phyloP scores from a whole-genome alignment of 768 basidiomycete species.

The Cystobasidiopsis lactophilus region DNA sequence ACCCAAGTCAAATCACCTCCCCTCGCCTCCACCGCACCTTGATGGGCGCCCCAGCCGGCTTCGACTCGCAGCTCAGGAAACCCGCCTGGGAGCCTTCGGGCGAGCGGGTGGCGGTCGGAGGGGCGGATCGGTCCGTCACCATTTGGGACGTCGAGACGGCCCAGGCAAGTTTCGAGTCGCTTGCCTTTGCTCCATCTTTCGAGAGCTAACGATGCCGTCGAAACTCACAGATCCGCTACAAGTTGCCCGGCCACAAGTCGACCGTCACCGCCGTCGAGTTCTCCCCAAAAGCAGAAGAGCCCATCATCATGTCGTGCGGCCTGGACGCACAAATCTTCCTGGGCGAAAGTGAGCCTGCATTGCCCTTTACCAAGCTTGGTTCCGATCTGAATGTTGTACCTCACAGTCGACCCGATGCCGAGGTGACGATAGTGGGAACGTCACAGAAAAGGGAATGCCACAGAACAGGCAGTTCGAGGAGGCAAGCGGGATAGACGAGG shows the following conservation, averaged over 20 bases:
- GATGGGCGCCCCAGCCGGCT: conserved; percentile 70
- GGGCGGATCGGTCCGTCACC: conserved; percentile 28
- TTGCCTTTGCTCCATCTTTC: too few relatives aligned
- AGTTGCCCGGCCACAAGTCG: conserved; percentile 91
- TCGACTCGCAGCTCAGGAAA: conserved; percentile 64
- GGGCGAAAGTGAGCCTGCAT: conserved; percentile 12
- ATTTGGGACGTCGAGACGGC: conserved; percentile 24
- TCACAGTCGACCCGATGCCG: not conserved
- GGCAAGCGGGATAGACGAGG: too few relatives aligned
- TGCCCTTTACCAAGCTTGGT: not conserved
- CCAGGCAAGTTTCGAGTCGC: conserved; percentile 20
- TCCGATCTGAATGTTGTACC: not conserved
- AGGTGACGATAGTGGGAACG: not conserved
- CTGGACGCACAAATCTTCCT: conserved; percentile 16
- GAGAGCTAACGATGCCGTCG: conserved; percentile 26
- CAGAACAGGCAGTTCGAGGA: too few relatives aligned
- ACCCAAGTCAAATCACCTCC: conserved; percentile 17
- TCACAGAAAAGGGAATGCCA: too few relatives aligned
- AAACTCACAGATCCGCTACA: not conserved
- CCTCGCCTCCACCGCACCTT: conserved; percentile 17
- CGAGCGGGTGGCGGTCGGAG: conserved; percentile 25
- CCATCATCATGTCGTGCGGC: conserved; percentile 33
- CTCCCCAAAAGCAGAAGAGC: conserved; percentile 58
- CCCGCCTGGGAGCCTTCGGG: conserved; percentile 58
- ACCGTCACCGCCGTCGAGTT: conserved; percentile 90